Conservation (phyloP, 257 asterid species). For the Solanum ahanhuiri region DNA sequence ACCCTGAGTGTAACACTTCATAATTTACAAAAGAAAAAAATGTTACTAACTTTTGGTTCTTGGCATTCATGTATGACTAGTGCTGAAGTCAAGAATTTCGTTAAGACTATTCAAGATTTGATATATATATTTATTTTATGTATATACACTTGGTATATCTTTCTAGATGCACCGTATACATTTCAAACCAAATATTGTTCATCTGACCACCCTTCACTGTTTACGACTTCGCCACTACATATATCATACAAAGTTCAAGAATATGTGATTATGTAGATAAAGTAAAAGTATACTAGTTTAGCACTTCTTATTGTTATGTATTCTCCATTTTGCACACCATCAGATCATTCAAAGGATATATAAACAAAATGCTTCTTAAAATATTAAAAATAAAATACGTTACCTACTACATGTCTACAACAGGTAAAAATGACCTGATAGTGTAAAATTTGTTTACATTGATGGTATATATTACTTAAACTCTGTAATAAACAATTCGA, state of each 20-base stretch:
- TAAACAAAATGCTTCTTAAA: not conserved
- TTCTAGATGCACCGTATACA: not conserved
- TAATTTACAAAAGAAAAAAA: not conserved
- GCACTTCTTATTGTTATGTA: not conserved
- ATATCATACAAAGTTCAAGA: not conserved
- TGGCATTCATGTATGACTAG: not conserved
- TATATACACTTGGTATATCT: not conserved
- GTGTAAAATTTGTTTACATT: not conserved
- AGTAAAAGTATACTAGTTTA: not conserved
- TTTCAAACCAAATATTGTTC: not conserved
- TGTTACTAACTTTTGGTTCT: not conserved
- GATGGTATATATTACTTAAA: not conserved
- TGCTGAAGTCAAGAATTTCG: not conserved
- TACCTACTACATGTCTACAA: not conserved
- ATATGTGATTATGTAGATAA: not conserved
- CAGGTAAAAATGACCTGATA: not conserved
- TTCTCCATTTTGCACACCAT: not conserved
- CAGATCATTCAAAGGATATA: not conserved
- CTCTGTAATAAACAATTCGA: not conserved
- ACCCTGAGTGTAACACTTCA: constrained; percentile 62
- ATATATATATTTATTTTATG: not conserved
- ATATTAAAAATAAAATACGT: not conserved
- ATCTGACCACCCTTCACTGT: not conserved
- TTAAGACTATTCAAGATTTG: not conserved
- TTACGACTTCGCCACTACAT: not conserved